phyloP scores from a whole-genome alignment of 2,329 filamentous ascomycete species.

The Coniochaeta sp. region DNA sequence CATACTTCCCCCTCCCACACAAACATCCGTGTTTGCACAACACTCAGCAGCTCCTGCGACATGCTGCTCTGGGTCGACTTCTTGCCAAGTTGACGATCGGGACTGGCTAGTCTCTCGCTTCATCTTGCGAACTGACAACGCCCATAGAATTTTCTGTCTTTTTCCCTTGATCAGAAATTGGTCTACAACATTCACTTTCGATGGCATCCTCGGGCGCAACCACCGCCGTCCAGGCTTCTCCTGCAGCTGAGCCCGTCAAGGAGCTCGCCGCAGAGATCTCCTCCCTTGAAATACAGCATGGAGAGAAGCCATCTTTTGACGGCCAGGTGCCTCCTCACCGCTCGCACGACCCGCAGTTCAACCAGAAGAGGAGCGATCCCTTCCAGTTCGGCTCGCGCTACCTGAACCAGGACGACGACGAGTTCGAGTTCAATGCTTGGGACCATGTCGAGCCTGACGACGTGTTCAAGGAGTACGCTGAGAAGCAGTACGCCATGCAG shows the following conservation, averaged over 20 bases:
- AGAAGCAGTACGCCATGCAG: slow-evolving; percentile 78
- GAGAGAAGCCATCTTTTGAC: slow-evolving; percentile 3
- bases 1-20: slow-evolving; percentile 1
- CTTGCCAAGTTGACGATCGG: slow-evolving; percentile 12
- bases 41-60: slow-evolving; percentile 6
- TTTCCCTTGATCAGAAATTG: not conserved
- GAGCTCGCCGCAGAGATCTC: slow-evolving; percentile 14
- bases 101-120: slow-evolving; percentile 9
- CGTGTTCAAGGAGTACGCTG: slow-evolving; percentile 76
- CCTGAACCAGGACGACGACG: slow-evolving; percentile 76
- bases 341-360: slow-evolving; percentile 64
- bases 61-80: slow-evolving; percentile 12
- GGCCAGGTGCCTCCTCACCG: slow-evolving; percentile 44
- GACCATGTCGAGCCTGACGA: slow-evolving; percentile 94
- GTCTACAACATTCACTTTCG: not conserved
- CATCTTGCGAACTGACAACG: not conserved
- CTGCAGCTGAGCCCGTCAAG: slow-evolving; percentile 7
- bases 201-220: not conserved
- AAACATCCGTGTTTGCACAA: slow-evolving; percentile 6
- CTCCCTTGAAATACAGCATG: slow-evolving; percentile 15
- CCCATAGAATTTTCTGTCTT: not conserved
- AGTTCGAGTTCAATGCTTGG: slow-evolving; percentile 98
- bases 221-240: not conserved
- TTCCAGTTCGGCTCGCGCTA: slow-evolving; percentile 93
- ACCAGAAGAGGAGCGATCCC: slow-evolving; percentile 81